These are phyloP conservation scores for Hysterangium stoloniferum DNA, from an alignment of 768 basidiomycete species.

Conservation along the genomic window DNA sequence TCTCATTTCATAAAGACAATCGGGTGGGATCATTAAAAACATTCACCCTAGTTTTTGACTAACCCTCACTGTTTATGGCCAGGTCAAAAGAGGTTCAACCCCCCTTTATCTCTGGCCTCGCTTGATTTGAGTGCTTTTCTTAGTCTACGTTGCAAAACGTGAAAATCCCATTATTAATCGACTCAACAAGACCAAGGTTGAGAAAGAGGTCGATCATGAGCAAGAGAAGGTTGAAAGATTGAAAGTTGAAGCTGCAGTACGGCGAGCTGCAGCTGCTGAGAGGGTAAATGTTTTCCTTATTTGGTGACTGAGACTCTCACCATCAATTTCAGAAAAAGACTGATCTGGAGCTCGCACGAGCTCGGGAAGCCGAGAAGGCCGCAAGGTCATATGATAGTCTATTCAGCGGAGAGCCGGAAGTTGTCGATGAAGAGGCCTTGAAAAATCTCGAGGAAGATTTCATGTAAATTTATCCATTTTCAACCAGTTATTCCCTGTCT, in stretches of 20 bases:
- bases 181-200: slow-evolving; percentile 87
- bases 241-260: slow-evolving; percentile 62
- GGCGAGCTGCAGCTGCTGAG: slow-evolving; percentile 54
- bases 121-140: not conserved
- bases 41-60: not conserved
- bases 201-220: slow-evolving; percentile 84
- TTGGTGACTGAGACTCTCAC: not conserved
- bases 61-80: slow-evolving; percentile 1
- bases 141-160: slow-evolving; percentile 72
- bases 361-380: slow-evolving; percentile 80
- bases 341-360: slow-evolving; percentile 64
- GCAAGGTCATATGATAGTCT: slow-evolving; percentile 81
- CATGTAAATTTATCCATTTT: slow-evolving; percentile 52
- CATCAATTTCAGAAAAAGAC: slow-evolving; percentile 54
- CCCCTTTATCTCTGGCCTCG: not conserved
- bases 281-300: slow-evolving; percentile 38
- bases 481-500: no score
- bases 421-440: slow-evolving; percentile 52
- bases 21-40: slow-evolving; percentile 36
- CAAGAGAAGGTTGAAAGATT: slow-evolving; percentile 76
- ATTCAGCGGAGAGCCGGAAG: slow-evolving; percentile 54
- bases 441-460: slow-evolving; percentile 83
- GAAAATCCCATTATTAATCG: slow-evolving; percentile 90
- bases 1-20: slow-evolving; percentile 91
- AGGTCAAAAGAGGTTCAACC: slow-evolving; percentile 73